Conservation (phyloP, 495 filamentous ascomycete genomes). For the Durotheca rogersii region DNA sequence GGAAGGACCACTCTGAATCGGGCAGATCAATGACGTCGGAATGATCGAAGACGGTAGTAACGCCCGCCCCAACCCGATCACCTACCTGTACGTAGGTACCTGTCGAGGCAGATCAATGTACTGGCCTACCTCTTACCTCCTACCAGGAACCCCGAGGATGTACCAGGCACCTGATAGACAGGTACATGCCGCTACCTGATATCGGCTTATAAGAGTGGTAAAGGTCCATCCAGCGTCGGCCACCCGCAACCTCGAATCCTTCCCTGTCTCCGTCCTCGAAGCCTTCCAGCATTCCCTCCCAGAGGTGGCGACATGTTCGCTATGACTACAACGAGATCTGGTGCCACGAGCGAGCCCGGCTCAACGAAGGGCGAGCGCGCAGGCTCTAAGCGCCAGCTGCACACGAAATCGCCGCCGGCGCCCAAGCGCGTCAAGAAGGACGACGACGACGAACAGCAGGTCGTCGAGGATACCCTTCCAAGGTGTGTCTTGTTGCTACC, state of each 20-base stretch:
- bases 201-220: no score
- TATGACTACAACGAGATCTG: constrained; percentile 35
- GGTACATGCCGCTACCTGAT: no score
- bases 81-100: background rate
- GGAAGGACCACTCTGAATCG: constrained; percentile 1
- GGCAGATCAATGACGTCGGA: constrained; percentile 27
- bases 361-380: constrained; percentile 14
- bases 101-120: background rate
- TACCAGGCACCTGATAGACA: no score
- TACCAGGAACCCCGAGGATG: no score
- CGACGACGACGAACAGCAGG: constrained; percentile 26
- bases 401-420: constrained; percentile 11
- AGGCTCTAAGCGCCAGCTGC: constrained; percentile 29
- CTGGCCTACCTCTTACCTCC: no score
- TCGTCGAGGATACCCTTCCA: constrained; percentile 30
- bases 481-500: constrained; percentile 13
- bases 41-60: constrained; percentile 5
- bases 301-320: no score
- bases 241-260: background rate
- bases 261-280: background rate
- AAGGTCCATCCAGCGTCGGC: no score
- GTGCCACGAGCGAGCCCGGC: constrained; percentile 26
- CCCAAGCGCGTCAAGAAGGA: constrained; percentile 32
- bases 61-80: background rate
- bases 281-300: background rate